Evolutionary conservation across 257 asterid genomes (phyloP), one percentile per base, ranked within the genome.

Genomic region (Forsythia suspensa): DNA sequence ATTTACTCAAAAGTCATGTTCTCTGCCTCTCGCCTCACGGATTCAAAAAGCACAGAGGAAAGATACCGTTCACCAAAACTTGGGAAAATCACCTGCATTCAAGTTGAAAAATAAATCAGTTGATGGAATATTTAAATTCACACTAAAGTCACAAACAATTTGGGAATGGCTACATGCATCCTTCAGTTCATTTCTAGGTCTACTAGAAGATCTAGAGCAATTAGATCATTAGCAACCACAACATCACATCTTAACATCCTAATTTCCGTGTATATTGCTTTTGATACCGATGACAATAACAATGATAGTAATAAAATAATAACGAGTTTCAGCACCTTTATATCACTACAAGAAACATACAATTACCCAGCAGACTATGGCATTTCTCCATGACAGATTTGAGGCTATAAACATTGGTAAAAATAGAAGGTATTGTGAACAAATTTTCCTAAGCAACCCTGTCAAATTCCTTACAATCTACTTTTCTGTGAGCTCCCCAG

Each of bases 61-160:
- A 90, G 83, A 79, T 90, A 90, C 42, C 94, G 88, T 80, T 90
- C 94, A 16, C 92, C 94, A 39, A 75, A 77, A 84, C 94, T 89
- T 7, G 94, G 87, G 71, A 89, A 85, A 51, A 89, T 79, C 55
- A 73, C 87, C 93, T 89, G 80, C 52, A 79, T 43, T 63, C 61
- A 73, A 82, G 71, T 38, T 51, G 15, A 61, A 61, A 24, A 21
- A 8, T 18, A 57, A n/a, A 16, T 57, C 11, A 57, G 66, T 48
- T 13, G 52, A 46, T 46, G 5, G 34, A 29, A 29, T 29, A 29
- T 29, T 29, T 29, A 29, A 29, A 29, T 29, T 29, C 34, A 29
- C 34, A 29, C 34, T 24, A 24, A 29, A 29, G 34, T 29, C 34
- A 29, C 34, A 29, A 29, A 29, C 34, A 29, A 29, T 29, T 29